These are phyloP conservation scores for Hemisphaericaspora nanyangensis DNA, from an alignment of 805 yeast genomes.

Conservation along the genomic window DNA sequence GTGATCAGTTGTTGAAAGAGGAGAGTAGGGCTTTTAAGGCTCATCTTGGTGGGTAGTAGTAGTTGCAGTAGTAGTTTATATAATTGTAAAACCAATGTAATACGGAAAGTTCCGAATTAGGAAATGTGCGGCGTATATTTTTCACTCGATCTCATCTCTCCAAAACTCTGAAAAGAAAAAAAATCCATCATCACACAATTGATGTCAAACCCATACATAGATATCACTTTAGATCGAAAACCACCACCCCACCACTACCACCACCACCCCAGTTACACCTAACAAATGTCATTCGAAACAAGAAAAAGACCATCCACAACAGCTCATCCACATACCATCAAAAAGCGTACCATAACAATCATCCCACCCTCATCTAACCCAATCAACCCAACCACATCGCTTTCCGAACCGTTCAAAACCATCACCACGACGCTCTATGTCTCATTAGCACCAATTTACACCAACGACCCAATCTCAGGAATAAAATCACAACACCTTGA, in stretches of 20 bases:
- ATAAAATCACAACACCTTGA: constrained; percentile 85
- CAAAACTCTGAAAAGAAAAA: too few species aligned
- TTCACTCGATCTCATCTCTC: too few species aligned
- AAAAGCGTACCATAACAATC: constrained; percentile 15
- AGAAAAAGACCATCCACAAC: constrained; percentile 1
- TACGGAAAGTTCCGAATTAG: too few species aligned
- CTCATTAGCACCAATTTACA: constrained; percentile 82
- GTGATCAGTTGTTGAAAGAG: constrained; percentile 36
- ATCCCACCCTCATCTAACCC: constrained; percentile 33
- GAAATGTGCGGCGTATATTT: too few species aligned
- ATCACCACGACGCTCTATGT: constrained; percentile 65
- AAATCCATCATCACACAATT: too few species aligned
- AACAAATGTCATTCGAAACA: constrained; percentile 2
- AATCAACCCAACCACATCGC: constrained; percentile 35
- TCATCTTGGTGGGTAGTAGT: too few species aligned
- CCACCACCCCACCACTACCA: too few species aligned
- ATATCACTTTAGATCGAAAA: too few species aligned
- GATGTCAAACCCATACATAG: too few species aligned
- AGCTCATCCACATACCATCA: not conserved
- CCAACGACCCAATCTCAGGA: constrained; percentile 69
- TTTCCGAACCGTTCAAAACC: constrained; percentile 67
- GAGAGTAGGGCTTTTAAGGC: constrained; percentile 32
- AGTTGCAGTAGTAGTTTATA: too few species aligned
- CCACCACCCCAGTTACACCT: too few species aligned
- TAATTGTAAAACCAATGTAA: too few species aligned